These are phyloP conservation scores for Inga laurina DNA, from an alignment of 306 rosid genomes.

Conservation along the genomic window DNA sequence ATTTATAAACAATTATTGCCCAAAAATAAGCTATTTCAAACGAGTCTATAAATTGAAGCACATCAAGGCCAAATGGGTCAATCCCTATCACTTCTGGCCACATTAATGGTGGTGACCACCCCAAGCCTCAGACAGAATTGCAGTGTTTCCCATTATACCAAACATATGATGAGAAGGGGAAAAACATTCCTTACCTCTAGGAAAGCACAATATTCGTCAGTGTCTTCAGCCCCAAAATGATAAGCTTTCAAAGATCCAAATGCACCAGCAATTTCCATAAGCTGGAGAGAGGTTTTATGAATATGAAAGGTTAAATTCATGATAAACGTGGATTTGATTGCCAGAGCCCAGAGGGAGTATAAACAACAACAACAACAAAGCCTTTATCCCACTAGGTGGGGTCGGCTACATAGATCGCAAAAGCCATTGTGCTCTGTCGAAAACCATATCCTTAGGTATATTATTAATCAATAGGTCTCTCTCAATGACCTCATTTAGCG, in stretches of 20 bases:
- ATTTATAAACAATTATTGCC: too few relatives aligned
- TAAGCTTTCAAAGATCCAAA: constrained; percentile 91
- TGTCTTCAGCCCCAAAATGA: constrained; percentile 59
- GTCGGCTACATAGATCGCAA: too few relatives aligned
- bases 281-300: constrained; percentile 47
- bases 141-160: background rate
- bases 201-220: constrained; percentile 64
- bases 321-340: constrained; percentile 1
- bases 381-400: too few relatives aligned
- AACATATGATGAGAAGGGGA: background rate
- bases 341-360: background rate
- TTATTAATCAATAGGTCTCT: too few relatives aligned
- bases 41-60: too few relatives aligned
- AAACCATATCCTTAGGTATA: too few relatives aligned
- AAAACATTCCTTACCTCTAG: constrained; percentile 62
- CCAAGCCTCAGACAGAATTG: background rate
- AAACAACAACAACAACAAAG: too few relatives aligned
- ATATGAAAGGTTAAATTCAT: background rate
- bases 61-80: background rate
- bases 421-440: too few relatives aligned
- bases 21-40: too few relatives aligned
- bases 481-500: too few relatives aligned
- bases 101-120: background rate
- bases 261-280: constrained; percentile 74
- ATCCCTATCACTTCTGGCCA: background rate